These are phyloP conservation scores for Isabelozyma pseudorhagii DNA, from an alignment of 805 yeast genomes.

Conservation along the genomic window DNA sequence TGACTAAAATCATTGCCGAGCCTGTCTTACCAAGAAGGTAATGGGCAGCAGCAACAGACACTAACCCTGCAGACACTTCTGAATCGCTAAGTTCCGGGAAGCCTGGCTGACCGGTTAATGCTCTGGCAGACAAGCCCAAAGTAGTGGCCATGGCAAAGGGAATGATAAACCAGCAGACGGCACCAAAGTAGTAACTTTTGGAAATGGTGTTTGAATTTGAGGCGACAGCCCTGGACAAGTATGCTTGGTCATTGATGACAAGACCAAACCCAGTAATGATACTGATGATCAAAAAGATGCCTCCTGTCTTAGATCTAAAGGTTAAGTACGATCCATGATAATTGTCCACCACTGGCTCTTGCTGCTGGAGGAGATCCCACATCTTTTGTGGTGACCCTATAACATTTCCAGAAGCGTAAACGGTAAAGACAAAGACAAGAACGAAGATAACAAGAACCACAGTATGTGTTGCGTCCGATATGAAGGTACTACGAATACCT, in stretches of 20 bases:
- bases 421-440: conserved; percentile 74
- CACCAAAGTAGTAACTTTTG: conserved; percentile 65
- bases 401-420: conserved; percentile 64
- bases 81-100: conserved; percentile 75
- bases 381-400: conserved; percentile 83
- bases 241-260: conserved; percentile 19
- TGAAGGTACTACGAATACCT: conserved; percentile 45
- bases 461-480: conserved; percentile 44
- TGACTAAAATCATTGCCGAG: conserved; percentile 73
- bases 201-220: not conserved
- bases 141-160: conserved; percentile 82
- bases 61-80: conserved; percentile 80
- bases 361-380: conserved; percentile 68
- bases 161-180: conserved; percentile 87
- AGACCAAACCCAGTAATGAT: conserved; percentile 23
- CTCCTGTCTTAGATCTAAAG: conserved; percentile 80
- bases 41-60: conserved; percentile 72
- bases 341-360: conserved; percentile 78
- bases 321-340: conserved; percentile 85
- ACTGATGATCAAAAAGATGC: conserved; percentile 29
- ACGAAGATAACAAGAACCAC: conserved; percentile 70
- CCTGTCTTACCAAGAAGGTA: conserved; percentile 86
- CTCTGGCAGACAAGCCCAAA: conserved; percentile 77
- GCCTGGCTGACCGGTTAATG: conserved; percentile 61
- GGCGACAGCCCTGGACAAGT: conserved; percentile 8